Base-by-base conservation (phyloP, 257 asterid genomes). In the Fraxinus quadrangulata region DNA sequence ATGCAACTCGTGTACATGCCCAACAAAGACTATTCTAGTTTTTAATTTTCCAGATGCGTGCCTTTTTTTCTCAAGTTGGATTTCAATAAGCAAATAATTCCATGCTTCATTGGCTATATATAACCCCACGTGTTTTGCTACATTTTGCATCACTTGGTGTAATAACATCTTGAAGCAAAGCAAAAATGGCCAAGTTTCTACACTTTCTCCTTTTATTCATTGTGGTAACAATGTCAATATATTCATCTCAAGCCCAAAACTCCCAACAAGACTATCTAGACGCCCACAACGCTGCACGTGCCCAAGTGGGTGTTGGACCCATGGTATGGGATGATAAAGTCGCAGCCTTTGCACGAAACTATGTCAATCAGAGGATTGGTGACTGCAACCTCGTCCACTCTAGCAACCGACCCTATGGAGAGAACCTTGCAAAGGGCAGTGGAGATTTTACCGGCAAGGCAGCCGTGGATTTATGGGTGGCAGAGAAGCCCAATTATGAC, bases 351-450 rank as follows among this genome's bases (percentile, higher is more conserved):
- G 93, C 92, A 4, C 83, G 39, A 0, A 79, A 73, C 75, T 90
- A 89, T 26, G 94, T 78, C 0, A 83, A 79, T 21, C 37, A 51
- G 8, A 83, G 86, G 75, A 3, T 69, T 1, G 79, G 88, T 0
- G 86, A 84, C 4, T 89, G 92, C 83, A 77, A 84, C 36, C 71
- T 89, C 19, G 74, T 76, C 1, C 88, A 87, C 9, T 89, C 94
- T 0, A 42, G 59, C 26, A 84, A 77, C 0, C 11, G 76, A 21
- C 83, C 80, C 2, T 84, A 84, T 10, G 90, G 89, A 0, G 92
- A 87, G 78, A 89, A 89, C 39, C 74, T 89, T 0, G 89, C 90
- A 30, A 63, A 72, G 28, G 89, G 87, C 8, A 10, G 30, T 0
- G 81, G 81, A 0, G 77, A 66, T 6, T 79, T 88, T 61, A 77